Base-by-base conservation (phyloP, 108 stramenopile genomes). In the Pelagomonas calceolata region DNA sequence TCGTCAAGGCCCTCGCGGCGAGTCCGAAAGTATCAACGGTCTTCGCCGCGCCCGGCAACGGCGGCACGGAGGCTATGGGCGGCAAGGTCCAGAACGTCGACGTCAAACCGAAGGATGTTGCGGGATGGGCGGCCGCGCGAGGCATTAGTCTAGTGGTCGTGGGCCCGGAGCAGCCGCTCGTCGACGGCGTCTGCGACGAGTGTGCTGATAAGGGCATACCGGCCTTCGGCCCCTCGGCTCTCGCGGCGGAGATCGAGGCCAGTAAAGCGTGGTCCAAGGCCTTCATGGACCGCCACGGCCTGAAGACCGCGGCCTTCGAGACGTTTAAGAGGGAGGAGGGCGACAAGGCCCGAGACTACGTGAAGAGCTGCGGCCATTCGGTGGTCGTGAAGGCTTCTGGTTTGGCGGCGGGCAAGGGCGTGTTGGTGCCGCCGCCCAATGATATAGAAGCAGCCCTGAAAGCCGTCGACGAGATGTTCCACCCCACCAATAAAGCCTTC, bases 341-440 rank as follows among this genome's bases (percentile, higher is more conserved):
- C 17, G 85, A 80, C 16, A 36, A 33, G 76, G 93, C 91, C 34
- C 82, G 93, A 65, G 84, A 87, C 60, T 93, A 92, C 76, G 91
- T 93, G 35, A 76, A 87, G 74, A 81, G 84, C 26, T 76, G 90
- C 51, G 83, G 79, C 65, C 34, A 63, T 34, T 85, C 86, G 34
- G 96, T 96, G 51, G 98, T 99, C 17, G 94, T 99, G 78, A 99
- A 99, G 85, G 96, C 96, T 43, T 95, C 94, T 39, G 98, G 98
- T 37, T 86, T 99, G 34, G 98, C 98, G 32, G 98, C 96, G 31
- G 98, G 98, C 45, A 99, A 99, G 80, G 98, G 98, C 34, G 98
- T 99, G 34, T 82, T 99, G 36, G 76, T 99, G 29, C 96, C 96
- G 43, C 85, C 80, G 16, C 88, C 87, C 43, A 26, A 26, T 3